Evolutionary conservation across 2,329 filamentous ascomycete genomes (phyloP).

Genomic region (Fusarium nanum): DNA sequence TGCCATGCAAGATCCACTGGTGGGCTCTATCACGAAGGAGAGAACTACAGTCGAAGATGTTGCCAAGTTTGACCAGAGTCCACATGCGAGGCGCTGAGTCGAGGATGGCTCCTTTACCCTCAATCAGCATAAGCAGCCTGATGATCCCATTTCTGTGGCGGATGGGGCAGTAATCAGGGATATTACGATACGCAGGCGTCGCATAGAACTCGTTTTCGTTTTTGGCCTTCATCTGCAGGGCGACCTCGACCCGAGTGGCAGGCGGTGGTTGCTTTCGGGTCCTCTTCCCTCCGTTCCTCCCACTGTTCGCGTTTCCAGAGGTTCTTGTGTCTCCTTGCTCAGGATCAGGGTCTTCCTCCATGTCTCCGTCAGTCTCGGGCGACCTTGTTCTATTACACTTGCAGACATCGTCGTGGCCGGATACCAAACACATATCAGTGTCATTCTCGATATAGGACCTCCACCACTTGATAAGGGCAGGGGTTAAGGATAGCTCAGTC

Average conservation of each 20-base stretch:
- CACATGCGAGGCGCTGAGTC: slow-evolving; percentile 75
- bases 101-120: slow-evolving; percentile 64
- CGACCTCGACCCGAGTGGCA: slow-evolving; percentile 1
- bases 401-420: slow-evolving; percentile 58
- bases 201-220: slow-evolving; percentile 35
- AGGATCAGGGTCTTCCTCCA: neutral
- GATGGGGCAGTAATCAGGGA: slow-evolving; percentile 71
- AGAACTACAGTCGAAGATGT: slow-evolving; percentile 64
- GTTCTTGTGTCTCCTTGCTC: neutral
- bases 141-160: slow-evolving; percentile 74
- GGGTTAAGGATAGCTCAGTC: slow-evolving; percentile 68
- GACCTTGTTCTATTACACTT: slow-evolving; percentile 39
- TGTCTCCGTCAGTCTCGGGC: neutral
- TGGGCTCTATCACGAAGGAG: slow-evolving; percentile 62
- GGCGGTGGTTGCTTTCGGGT: neutral
- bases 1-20: slow-evolving; percentile 67
- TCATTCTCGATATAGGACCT: slow-evolving; percentile 51
- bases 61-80: slow-evolving; percentile 72
- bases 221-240: slow-evolving; percentile 42
- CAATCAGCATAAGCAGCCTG: slow-evolving; percentile 68
- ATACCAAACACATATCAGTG: slow-evolving; percentile 45
- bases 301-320: neutral
- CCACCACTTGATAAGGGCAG: slow-evolving; percentile 67
- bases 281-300: neutral
- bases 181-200: slow-evolving; percentile 50